Conservation (phyloP, 2,329 filamentous ascomycete species). For the Cercospora sesami region DNA sequence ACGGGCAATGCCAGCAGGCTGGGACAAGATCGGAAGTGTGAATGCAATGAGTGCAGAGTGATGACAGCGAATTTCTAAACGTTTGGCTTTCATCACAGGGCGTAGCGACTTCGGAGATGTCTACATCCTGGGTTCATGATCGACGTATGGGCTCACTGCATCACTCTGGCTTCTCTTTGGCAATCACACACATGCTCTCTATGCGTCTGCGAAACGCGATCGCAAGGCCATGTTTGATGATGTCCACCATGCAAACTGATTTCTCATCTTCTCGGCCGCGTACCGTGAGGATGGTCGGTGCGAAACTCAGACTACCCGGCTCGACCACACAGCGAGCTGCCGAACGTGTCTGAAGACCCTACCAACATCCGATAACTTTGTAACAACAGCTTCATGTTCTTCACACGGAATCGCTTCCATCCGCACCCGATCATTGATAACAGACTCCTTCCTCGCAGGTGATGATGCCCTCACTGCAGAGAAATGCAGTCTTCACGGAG, state of each 20-base stretch:
- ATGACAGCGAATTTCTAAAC: background rate
- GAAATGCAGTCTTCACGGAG: background rate
- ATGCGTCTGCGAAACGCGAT: background rate
- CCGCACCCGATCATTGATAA: background rate
- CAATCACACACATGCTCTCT: background rate
- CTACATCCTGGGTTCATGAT: background rate
- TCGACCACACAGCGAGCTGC: background rate
- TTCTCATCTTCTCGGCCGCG: background rate
- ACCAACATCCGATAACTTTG: background rate
- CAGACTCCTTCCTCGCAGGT: background rate
- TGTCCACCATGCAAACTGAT: background rate
- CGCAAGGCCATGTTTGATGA: background rate
- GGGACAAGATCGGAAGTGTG: background rate
- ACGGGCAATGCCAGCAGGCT: background rate
- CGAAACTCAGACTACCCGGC: background rate
- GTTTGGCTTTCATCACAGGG: background rate
- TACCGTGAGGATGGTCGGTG: background rate
- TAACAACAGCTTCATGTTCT: background rate
- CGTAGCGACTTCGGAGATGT: slow-evolving; percentile 3
- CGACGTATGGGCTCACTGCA: background rate
- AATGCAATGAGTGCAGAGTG: slow-evolving; percentile 1
- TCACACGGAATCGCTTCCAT: background rate
- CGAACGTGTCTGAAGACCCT: background rate
- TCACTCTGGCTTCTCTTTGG: background rate
- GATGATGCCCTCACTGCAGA: background rate